phyloP scores from a whole-genome alignment of 2,329 filamentous ascomycete species.

The Colletotrichum tropicicola region DNA sequence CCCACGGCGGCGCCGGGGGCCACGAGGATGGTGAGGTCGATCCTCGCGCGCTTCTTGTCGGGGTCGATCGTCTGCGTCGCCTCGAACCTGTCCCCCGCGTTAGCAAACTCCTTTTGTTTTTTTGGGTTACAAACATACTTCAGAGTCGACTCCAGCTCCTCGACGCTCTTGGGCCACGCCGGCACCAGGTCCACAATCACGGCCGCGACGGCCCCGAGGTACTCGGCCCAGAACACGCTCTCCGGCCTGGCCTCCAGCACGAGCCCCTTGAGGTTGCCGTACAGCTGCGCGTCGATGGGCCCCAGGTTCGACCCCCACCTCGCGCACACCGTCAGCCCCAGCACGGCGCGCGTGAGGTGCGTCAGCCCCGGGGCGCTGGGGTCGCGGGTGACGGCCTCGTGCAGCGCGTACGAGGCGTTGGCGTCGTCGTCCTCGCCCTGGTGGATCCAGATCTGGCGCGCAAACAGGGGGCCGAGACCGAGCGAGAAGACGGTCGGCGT shows the following conservation, averaged over 20 bases:
- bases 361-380: slow-evolving; percentile 77
- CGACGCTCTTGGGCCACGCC: slow-evolving; percentile 46
- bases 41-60: slow-evolving; percentile 41
- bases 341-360: slow-evolving; percentile 74
- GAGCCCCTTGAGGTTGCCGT: slow-evolving; percentile 52
- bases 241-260: slow-evolving; percentile 46
- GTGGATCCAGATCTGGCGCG: slow-evolving; percentile 60
- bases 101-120: neutral
- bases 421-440: slow-evolving; percentile 57
- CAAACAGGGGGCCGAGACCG: slow-evolving; percentile 55
- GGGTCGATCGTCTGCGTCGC: slow-evolving; percentile 36
- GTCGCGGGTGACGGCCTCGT: slow-evolving; percentile 74
- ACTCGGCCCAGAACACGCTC: slow-evolving; percentile 62
- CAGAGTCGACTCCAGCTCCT: slow-evolving; percentile 45
- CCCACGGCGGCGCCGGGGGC: slow-evolving; percentile 38
- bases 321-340: slow-evolving; percentile 77
- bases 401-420: slow-evolving; percentile 76
- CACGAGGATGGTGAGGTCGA: slow-evolving; percentile 47
- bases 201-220: slow-evolving; percentile 58
- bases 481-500: slow-evolving; percentile 53
- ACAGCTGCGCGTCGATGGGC: slow-evolving; percentile 55
- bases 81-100: slow-evolving; percentile 30
- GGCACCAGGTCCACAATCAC: slow-evolving; percentile 53
- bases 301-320: slow-evolving; percentile 75
- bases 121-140: slow-evolving; percentile 44